Base-by-base conservation (phyloP, 2,329 filamentous ascomycete species). In the Diplodia mutila region DNA sequence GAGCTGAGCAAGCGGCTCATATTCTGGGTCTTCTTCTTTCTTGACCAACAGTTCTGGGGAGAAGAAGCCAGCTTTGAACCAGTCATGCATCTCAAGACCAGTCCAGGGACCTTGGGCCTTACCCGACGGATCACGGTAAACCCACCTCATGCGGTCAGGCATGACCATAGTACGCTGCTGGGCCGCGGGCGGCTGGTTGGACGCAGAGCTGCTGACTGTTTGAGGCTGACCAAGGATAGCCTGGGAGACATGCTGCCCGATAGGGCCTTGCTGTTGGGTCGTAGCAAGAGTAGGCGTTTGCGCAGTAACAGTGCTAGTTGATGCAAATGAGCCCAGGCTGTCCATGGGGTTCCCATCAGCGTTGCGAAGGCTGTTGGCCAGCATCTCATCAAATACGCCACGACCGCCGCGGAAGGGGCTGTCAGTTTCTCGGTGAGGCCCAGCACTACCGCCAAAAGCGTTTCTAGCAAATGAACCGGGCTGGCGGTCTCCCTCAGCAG, bases 51-150 rank as follows among this genome's bases (percentile, higher is more conserved):
- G 85, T 73, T 99, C 94, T 0, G 94, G 90, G 0, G 93, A 97
- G 80, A 99, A 99, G 82, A 98, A 99, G 54, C 94, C 94, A 46
- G 94, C 94, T 78, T 98, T 98, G 81, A 98, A 99, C 95, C 95
- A 99, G 74, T 99, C 96, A 73, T 99, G 96, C 95, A 99, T 99
- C 80, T 99, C 95, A 61, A 99, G 83, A 1, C 95, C 95, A 48
- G 93, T 97, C 81, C 95, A 99, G 0, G 95, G 95, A 0, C 95
- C 95, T 76, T 99, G 95, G 6, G 93, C 90, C 70, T 92, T 91
- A 25, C 93, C 93, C 76, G 97, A 92, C 5, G 95, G 95, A 76
- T 99, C 95, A 64, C 96, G 89, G 77, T 99, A 99, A 21, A 97
- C 94, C 95, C 95, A 99, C 73, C 94, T 87, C 93, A 99, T 99